phyloP scores from a whole-genome alignment of 179 eudicot genomes.

The Sideroxylon spinosum region DNA sequence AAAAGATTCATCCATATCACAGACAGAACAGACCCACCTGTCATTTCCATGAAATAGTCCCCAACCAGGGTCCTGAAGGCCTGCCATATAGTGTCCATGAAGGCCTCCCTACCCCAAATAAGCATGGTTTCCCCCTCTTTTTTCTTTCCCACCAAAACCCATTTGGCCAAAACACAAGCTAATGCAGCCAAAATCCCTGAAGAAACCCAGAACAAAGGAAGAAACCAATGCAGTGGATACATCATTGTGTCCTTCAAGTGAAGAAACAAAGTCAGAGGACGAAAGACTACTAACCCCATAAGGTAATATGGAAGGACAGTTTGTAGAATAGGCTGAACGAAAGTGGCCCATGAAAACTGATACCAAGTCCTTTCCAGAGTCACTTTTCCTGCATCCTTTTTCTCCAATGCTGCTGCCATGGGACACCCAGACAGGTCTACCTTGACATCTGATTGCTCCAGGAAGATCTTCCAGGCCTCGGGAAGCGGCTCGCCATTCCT shows the following conservation, averaged over 20 bases:
- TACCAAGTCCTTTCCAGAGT: constrained; percentile 37
- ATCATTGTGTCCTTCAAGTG: constrained; percentile 26
- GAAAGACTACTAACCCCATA: constrained; percentile 29
- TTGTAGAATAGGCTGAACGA: constrained; percentile 40
- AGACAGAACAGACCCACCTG: constrained; percentile 35
- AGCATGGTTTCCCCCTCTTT: constrained; percentile 29
- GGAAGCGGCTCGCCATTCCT: constrained; percentile 40
- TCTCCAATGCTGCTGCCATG: constrained; percentile 30
- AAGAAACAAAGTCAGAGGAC: constrained; percentile 23
- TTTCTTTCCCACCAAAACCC: constrained; percentile 38
- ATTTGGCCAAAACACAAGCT: constrained; percentile 35
- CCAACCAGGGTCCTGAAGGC: constrained; percentile 45
- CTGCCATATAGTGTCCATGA: constrained; percentile 52
- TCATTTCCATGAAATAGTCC: constrained; percentile 42
- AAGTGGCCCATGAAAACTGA: constrained; percentile 30
- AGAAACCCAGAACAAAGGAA: constrained; percentile 37
- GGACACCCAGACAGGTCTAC: constrained; percentile 49
- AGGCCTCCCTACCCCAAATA: constrained; percentile 37
- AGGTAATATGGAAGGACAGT: constrained; percentile 34
- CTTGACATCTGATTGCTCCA: constrained; percentile 46
- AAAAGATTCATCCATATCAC: constrained; percentile 41
- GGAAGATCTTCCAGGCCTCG: constrained; percentile 37
- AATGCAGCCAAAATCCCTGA: constrained; percentile 33
- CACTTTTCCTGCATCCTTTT: constrained; percentile 18
- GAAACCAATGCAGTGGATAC: constrained; percentile 22